Base-by-base conservation (phyloP, 2,329 filamentous ascomycete species). In the Fusarium camptoceras region DNA sequence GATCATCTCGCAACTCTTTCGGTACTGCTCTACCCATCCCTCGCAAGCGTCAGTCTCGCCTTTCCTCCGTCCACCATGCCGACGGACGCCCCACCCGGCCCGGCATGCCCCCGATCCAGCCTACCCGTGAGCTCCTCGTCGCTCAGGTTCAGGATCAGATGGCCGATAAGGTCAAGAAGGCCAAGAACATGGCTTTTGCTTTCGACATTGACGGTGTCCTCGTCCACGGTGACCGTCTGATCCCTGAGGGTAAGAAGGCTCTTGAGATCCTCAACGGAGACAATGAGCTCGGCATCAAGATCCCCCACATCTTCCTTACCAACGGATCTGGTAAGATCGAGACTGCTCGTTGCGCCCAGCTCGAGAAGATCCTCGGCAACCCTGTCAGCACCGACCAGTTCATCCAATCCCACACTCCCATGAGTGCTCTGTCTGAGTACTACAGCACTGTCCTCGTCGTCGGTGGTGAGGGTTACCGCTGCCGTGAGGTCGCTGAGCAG, bases 301-400 rank as follows among this genome's bases (percentile, higher is more conserved):
- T 93, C 55, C 94, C 94, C 3, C 97, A 95, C 83, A 95, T 97
- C 76, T 87, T 98, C 31, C 86, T 98, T 67, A 98, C 94, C 70
- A 98, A 98, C 81, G 94, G 94, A 73, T 95, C 94, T 53, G 94
- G 94, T 59, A 97, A 97, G 83, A 93, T 92, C 2, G 94, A 97
- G 81, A 88, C 90, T 71, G 94, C 95, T 80, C 88, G 94, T 61
- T 97, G 94, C 76, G 83, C 89, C 34, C 93, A 97, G 76, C 87
- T 97, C 27, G 85, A 87, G 69, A 87, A 87, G 77, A 75, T 75
- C 16, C 72, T 75, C 8, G 54, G 66, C 28, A 75, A 75, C 62
- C 73, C 73, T 10, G 73, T 75, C 41, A 56, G 43, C 46, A 73
- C 73, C 43, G 73, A 75, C 18, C 92, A 93, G 67, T 94, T 93